Evolutionary conservation across 768 basidiomycete genomes (phyloP).

Genomic region (Trametes cubensis): DNA sequence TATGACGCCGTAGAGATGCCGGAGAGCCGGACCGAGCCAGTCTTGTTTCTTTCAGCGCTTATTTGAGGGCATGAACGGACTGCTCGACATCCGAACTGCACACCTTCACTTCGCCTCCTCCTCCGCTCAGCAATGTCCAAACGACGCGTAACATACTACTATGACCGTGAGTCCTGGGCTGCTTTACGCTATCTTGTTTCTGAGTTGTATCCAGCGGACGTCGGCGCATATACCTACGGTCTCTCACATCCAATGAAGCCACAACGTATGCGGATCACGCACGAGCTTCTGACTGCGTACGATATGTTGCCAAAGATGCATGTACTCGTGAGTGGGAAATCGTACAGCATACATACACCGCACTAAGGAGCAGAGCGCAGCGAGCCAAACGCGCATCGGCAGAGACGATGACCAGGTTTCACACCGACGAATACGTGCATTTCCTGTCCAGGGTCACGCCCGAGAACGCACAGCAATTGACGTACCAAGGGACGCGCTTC

Average conservation of each 20-base stretch:
- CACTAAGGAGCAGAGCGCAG: conserved; percentile 18
- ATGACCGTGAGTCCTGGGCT: conserved; percentile 55
- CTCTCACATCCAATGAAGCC: conserved; percentile 96
- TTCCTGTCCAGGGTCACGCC: conserved; percentile 88
- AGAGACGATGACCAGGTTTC: conserved; percentile 79
- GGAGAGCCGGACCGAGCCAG: not conserved
- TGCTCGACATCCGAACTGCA: not conserved
- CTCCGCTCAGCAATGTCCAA: conserved; percentile 54
- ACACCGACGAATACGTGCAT: conserved; percentile 97
- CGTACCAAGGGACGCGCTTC: conserved; percentile 79
- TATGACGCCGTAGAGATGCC: not conserved
- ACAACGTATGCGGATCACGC: conserved; percentile 90
- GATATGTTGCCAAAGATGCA: conserved; percentile 93
- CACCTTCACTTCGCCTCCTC: not conserved
- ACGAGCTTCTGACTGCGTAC: conserved; percentile 89
- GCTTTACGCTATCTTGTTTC: conserved; percentile 3
- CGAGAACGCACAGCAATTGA: conserved; percentile 86
- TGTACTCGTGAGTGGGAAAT: conserved; percentile 65
- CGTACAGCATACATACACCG: not conserved
- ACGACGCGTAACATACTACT: conserved; percentile 78
- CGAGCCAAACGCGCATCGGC: conserved; percentile 40
- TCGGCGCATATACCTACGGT: conserved; percentile 79
- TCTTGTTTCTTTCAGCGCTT: not conserved
- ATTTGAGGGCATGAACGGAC: not conserved
- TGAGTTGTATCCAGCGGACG: conserved; percentile 53